Evolutionary conservation across 371 early-diverging fungal genomes (phyloP), one percentile per base, ranked within the genome.

Genomic region (Dentiscutata heterogama): DNA sequence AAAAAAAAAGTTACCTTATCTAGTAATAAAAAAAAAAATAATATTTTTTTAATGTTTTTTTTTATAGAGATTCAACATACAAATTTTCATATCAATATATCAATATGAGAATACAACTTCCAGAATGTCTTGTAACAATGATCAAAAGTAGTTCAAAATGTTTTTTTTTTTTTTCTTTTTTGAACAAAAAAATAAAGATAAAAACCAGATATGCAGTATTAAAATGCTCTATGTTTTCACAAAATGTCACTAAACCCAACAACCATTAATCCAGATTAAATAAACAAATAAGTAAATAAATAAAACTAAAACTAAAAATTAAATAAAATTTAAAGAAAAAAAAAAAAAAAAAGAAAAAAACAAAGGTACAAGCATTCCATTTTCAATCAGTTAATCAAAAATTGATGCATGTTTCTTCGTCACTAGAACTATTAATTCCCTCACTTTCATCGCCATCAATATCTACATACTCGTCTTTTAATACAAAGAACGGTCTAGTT

Each of bases 401-500:
- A 18, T 46, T 78, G 67, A 67, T 18, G 20, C 79, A 78, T 2
- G 31, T 53, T 35, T 78, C 79, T 14, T 78, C 79, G 31, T 78
- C 79, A 51, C 79, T 78, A 3, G 67, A 67, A 64, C 68, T 67
- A 51, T 79, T 78, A 14, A 78, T 18, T 16, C 50, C 78, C 50
- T 78, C 78, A 79, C 54, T 54, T 67, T 79, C 22, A 20, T 63
- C 25, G 7, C 22, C 27, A 50, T 77, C 77, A 53, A 42, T 51
- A 35, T 42, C 61, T 39, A 31, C 61, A 8, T 20, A 39, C 31
- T 53, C 68, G 27, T 78, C 78, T 3, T 54, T 50, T 67, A 79
- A 53, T 27, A 79, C 39, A 53, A 79, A 79, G 35, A 79, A 79
- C 10, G 79, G 79, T 54, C 68, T 64, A 22, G 67, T 53, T 51